Evolutionary conservation across 805 yeast genomes (phyloP).

Genomic region (Aciculoconidium aculeatum): DNA sequence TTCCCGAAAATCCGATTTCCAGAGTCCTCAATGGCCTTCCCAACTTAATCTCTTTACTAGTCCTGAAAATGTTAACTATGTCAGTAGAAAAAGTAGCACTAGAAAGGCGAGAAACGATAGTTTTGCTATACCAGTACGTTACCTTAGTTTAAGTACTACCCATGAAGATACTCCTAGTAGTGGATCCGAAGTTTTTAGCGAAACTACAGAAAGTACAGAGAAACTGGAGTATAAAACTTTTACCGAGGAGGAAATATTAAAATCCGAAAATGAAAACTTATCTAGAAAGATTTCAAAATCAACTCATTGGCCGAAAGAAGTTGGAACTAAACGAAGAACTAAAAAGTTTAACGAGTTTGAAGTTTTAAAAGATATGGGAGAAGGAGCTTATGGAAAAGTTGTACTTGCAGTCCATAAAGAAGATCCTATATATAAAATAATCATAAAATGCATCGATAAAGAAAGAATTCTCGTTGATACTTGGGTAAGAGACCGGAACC

Average conservation of each 20-base stretch:
- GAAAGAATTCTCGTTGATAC: slow-evolving; percentile 93
- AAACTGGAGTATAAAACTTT: slow-evolving; percentile 14
- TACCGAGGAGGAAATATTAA: slow-evolving; percentile 39
- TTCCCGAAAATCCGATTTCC: slow-evolving; percentile 40
- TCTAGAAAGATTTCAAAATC: slow-evolving; percentile 32
- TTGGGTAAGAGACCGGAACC: slow-evolving; percentile 87
- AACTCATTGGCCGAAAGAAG: slow-evolving; percentile 41
- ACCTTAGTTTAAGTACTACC: no score
- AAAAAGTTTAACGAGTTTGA: slow-evolving; percentile 68
- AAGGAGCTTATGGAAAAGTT: slow-evolving; percentile 96
- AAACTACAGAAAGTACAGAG: background rate
- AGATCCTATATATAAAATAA: slow-evolving; percentile 60
- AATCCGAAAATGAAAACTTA: slow-evolving; percentile 41
- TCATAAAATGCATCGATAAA: slow-evolving; percentile 85
- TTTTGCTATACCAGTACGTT: slow-evolving; percentile 22
- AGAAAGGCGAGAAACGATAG: slow-evolving; percentile 24
- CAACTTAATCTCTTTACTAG: slow-evolving; percentile 46
- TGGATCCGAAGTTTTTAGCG: no score
- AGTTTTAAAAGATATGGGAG: slow-evolving; percentile 77
- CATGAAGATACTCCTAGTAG: no score
- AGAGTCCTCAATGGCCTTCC: slow-evolving; percentile 45
- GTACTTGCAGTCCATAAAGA: slow-evolving; percentile 65
- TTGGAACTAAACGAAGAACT: slow-evolving; percentile 64
- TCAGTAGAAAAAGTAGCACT: slow-evolving; percentile 31
- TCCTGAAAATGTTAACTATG: slow-evolving; percentile 23